Percentiles rank a stretch among this genome's conserved stretches.
phyloP scores from a whole-genome alignment of 2,329 filamentous ascomycete genomes.

The Cadophora gregata region DNA sequence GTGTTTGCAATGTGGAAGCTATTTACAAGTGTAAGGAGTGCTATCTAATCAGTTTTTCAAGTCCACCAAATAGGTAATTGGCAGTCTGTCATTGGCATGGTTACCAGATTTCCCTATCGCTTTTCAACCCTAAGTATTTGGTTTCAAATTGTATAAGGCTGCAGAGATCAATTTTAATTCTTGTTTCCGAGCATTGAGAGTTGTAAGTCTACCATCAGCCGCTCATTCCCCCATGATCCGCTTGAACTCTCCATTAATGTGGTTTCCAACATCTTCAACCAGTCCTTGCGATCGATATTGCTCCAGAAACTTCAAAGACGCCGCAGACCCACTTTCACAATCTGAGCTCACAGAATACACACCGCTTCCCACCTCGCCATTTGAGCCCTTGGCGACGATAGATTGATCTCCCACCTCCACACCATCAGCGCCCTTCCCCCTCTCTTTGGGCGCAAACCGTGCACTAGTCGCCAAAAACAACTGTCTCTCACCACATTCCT shows the following conservation, averaged over 20 bases:
- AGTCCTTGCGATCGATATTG: slow-evolving; percentile 26
- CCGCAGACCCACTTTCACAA: slow-evolving; percentile 28
- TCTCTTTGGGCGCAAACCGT: slow-evolving; percentile 21
- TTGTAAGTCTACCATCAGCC: not conserved
- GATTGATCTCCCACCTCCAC: slow-evolving; percentile 15
- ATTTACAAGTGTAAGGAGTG: not conserved
- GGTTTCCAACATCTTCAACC: slow-evolving; percentile 27
- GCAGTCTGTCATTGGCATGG: no score
- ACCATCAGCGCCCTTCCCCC: slow-evolving; percentile 7
- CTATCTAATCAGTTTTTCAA: not conserved
- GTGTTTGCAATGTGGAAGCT: not conserved
- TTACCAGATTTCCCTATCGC: no score
- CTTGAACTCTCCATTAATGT: slow-evolving; percentile 27
- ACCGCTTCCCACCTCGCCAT: slow-evolving; percentile 30
- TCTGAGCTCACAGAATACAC: slow-evolving; percentile 31
- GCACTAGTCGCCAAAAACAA: slow-evolving; percentile 34
- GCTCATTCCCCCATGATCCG: slow-evolving; percentile 15
- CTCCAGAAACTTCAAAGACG: slow-evolving; percentile 24
- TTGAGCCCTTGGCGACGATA: slow-evolving; percentile 19
- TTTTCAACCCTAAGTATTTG: no score
- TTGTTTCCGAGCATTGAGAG: not conserved
- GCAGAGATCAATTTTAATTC: not conserved
- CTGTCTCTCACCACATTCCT: slow-evolving; percentile 38
- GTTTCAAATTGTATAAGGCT: not conserved
- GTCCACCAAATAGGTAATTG: not conserved